Conservation (phyloP, 352 stramenopile genomes). For the Pilasporangium apinafurcum region DNA sequence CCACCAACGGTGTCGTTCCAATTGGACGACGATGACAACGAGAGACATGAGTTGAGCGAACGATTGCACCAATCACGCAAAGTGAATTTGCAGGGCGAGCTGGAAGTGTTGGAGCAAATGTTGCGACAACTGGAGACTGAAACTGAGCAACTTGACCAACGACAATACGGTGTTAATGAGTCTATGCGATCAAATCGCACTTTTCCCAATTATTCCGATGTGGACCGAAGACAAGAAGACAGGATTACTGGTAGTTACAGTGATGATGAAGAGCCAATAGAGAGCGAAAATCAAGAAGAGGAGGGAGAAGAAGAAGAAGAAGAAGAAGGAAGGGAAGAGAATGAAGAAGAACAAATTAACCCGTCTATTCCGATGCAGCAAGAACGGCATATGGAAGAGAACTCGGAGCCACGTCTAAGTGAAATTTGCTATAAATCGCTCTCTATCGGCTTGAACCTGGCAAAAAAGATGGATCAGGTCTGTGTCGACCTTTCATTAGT, state of each 20-base stretch:
- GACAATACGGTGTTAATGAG: neutral
- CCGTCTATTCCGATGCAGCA: neutral
- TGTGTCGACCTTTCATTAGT: neutral
- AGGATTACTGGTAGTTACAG: neutral
- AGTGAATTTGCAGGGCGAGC: constrained; percentile 22
- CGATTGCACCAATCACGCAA: neutral
- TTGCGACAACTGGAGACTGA: constrained; percentile 27
- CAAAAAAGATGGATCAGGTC: constrained; percentile 27
- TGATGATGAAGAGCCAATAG: neutral
- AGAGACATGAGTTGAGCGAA: too few species aligned
- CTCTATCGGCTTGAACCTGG: constrained; percentile 18
- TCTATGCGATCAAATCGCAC: neutral
- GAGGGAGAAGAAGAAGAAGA: neutral
- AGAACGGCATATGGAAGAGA: neutral
- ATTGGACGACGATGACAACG: constrained; percentile 10
- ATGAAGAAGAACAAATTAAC: too few species aligned
- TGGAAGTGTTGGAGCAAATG: constrained; percentile 35
- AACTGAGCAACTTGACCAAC: constrained; percentile 12
- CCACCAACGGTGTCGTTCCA: constrained; percentile 19
- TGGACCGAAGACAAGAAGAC: neutral
- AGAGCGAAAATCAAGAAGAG: neutral
- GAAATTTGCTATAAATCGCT: constrained; percentile 37
- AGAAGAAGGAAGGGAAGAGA: constrained; percentile 1
- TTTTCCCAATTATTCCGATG: too few species aligned
- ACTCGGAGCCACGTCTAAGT: constrained; percentile 10